Base-by-base conservation (phyloP, 164 flowering plant genomes). In the Magnolia kwangsiensis region DNA sequence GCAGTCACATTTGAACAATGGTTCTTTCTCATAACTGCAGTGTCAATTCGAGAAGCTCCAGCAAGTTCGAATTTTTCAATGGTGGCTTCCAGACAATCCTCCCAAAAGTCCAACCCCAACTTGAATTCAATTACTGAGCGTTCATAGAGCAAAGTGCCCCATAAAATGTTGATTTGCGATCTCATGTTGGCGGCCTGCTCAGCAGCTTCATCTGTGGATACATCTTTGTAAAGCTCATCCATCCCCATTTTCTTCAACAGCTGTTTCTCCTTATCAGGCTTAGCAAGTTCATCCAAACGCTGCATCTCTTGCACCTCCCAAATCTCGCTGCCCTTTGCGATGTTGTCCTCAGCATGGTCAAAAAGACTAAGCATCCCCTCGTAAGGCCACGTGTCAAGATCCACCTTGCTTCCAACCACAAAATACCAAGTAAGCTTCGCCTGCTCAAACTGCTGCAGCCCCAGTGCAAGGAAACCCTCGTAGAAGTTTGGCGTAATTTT, bases 141-240 rank as follows among this genome's bases (percentile, higher is more conserved):
- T 78, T 96, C 98, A 73, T 92, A 96, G 49, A 96, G 90, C 86
- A 94, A 82, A 63, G 91, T 87, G 29, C 97, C 98, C 93, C 95
- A 91, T 77, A 94, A 80, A 8, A 96, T 81, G 68, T 91, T 84
- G 76, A 96, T 85, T 86, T 90, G 97, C 45, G 96, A 91, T 78
- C 86, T 87, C 84, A 92, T 88, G 27, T 78, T 83, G 37, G 81
- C 63, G 71, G 91, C 91, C 80, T 82, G 92, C 75, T 92, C 89
- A 29, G 80, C 83, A 63, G 85, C 85, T 83, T 92, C 96, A 59
- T 87, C 88, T 3, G 79, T 76, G 1, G 92, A 77, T 18, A 87
- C 72, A 72, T 83, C 89, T 72, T 80, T 82, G 65, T 84, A 79
- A 11, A 86, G 50, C 50, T 79, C 82, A 71, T 84, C 87, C 80